Conservation (phyloP, 164 flowering plant genomes). For the Annona squamosa region DNA sequence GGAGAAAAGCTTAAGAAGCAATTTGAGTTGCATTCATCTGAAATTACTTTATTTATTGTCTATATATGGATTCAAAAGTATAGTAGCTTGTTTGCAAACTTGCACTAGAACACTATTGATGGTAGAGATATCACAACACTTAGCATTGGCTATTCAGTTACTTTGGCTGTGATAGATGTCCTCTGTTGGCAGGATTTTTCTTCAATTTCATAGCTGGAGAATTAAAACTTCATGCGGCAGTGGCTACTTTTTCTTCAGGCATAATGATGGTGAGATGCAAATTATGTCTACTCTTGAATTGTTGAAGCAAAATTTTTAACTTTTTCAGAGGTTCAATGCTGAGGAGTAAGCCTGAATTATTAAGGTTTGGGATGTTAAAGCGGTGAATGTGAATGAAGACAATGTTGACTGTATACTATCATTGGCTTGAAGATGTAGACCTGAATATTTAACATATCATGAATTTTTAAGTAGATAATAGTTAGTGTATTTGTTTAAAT, state of each 20-base stretch:
- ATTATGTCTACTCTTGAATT: not conserved
- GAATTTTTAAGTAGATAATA: not conserved
- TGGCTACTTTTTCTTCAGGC: not conserved
- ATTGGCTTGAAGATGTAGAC: not conserved
- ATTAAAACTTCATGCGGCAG: slow-evolving; percentile 17
- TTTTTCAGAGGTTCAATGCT: slow-evolving; percentile 3
- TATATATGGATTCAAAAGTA: not conserved
- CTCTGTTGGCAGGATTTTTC: slow-evolving; percentile 33
- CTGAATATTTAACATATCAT: not conserved
- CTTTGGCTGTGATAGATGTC: not conserved
- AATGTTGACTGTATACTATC: no score
- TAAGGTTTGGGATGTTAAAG: not conserved
- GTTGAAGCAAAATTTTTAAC: not conserved
- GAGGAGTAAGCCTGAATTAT: not conserved
- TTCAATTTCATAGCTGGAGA: slow-evolving; percentile 22
- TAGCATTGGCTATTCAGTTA: not conserved
- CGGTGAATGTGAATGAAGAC: no score
- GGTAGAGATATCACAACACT: not conserved
- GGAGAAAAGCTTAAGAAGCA: not conserved
- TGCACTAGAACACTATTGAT: not conserved
- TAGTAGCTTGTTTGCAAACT: not conserved
- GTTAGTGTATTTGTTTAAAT: not conserved
- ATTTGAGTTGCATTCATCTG: not conserved
- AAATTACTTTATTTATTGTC: not conserved
- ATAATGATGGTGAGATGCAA: slow-evolving; percentile 22